Conservation (phyloP, 441 rosid genomes). For the Codiaeum variegatum region DNA sequence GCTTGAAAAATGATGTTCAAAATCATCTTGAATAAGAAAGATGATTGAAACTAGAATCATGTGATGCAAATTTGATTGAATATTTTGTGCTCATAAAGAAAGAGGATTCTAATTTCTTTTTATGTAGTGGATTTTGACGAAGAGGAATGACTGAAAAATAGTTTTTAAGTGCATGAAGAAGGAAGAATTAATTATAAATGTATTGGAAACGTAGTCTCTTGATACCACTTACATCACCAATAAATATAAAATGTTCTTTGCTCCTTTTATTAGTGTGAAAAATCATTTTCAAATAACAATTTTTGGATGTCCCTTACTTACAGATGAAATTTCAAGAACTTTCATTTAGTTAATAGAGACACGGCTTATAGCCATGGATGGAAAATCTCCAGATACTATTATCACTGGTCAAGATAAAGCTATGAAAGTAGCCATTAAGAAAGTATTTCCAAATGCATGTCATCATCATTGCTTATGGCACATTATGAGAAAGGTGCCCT, state of each 20-base stretch:
- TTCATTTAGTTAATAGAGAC: background rate
- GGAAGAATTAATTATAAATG: background rate
- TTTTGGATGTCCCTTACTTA: background rate
- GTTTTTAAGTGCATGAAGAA: background rate
- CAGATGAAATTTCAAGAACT: background rate
- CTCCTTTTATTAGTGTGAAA: background rate
- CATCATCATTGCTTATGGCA: background rate
- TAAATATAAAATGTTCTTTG: background rate
- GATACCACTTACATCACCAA: background rate
- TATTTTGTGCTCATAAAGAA: background rate
- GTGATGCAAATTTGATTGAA: background rate
- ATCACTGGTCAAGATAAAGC: background rate
- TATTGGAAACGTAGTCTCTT: background rate
- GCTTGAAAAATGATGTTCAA: background rate
- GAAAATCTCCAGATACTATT: background rate
- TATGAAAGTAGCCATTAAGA: background rate
- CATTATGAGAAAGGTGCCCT: background rate
- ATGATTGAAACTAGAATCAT: background rate
- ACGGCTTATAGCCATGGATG: background rate
- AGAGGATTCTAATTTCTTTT: background rate
- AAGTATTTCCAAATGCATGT: background rate
- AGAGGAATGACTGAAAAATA: background rate
- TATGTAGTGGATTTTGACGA: background rate
- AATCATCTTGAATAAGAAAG: background rate
- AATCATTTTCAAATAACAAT: background rate